These are phyloP conservation scores for Chaetomium olivaceum DNA, from an alignment of 2,329 filamentous ascomycete species.

Conservation along the genomic window DNA sequence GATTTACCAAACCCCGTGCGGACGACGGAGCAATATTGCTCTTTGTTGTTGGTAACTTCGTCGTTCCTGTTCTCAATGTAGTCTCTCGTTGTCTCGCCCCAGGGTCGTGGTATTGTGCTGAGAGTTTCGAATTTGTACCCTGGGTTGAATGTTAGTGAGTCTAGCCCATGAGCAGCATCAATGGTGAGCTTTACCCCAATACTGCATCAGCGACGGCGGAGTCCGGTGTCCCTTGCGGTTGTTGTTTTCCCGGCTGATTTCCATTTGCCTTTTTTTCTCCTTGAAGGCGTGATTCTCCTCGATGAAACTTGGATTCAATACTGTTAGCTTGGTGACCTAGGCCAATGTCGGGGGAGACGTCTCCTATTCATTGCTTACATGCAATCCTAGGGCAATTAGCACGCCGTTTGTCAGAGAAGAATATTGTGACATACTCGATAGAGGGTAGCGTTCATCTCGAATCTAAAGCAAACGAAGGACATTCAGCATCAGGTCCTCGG, in stretches of 20 bases:
- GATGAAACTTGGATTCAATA: constrained; percentile 65
- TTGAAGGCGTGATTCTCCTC: constrained; percentile 86
- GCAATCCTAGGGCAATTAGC: constrained; percentile 48
- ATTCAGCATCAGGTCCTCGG: neutral
- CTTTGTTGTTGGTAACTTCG: constrained; percentile 78
- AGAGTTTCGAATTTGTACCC: constrained; percentile 97
- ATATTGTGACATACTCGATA: constrained; percentile 67
- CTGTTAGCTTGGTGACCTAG: constrained; percentile 23
- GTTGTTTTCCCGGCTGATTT: constrained; percentile 22
- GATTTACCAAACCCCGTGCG: constrained; percentile 80
- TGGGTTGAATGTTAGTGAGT: constrained; percentile 39
- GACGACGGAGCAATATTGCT: constrained; percentile 94
- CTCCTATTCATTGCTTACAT: constrained; percentile 46
- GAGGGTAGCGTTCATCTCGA: constrained; percentile 92
- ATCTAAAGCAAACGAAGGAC: constrained; percentile 52
- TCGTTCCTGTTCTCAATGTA: constrained; percentile 76
- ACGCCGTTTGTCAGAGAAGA: neutral
- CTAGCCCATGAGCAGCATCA: neutral
- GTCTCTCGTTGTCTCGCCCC: constrained; percentile 70
- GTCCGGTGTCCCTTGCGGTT: constrained; percentile 43
- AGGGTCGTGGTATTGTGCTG: constrained; percentile 71
- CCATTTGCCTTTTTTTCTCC: constrained; percentile 54
- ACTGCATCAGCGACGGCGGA: constrained; percentile 78
- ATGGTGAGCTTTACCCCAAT: constrained; percentile 66
- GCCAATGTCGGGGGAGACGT: neutral